A percentile compares a stretch with the other conserved stretches of the same genome.
Evolutionary conservation across 805 yeast species (phyloP).

Genomic region (Debaryomyces hansenii): DNA sequence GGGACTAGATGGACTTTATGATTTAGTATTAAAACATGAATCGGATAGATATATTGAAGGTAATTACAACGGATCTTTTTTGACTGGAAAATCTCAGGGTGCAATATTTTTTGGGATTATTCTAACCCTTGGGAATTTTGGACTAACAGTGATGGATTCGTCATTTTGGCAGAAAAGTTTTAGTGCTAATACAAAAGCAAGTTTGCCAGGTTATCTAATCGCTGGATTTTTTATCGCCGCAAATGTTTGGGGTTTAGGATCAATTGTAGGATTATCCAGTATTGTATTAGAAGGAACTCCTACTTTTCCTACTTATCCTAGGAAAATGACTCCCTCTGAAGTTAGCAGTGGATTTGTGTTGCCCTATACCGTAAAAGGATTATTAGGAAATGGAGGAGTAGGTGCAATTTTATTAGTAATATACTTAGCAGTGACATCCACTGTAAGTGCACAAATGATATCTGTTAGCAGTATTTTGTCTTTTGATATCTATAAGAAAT

Average conservation of each 20-base stretch:
- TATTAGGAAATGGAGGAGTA: slow-evolving; percentile 29
- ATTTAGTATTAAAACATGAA: slow-evolving; percentile 16
- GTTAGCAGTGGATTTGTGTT: slow-evolving; percentile 30
- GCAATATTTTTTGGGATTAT: slow-evolving; percentile 35
- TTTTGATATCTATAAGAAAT: slow-evolving; percentile 47
- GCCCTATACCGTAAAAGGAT: slow-evolving; percentile 30
- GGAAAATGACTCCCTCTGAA: slow-evolving; percentile 25
- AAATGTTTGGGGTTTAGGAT: slow-evolving; percentile 37
- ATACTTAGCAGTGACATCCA: slow-evolving; percentile 42
- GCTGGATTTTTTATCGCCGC: slow-evolving; percentile 33
- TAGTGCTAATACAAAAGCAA: slow-evolving; percentile 33
- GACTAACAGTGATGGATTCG: slow-evolving; percentile 38
- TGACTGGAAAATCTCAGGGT: slow-evolving; percentile 38
- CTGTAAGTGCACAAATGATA: slow-evolving; percentile 41
- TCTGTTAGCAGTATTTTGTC: slow-evolving; percentile 43
- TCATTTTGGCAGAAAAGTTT: slow-evolving; percentile 43
- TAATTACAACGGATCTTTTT: slow-evolving; percentile 31
- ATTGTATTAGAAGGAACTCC: slow-evolving; percentile 25
- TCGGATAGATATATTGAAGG: slow-evolving; percentile 26
- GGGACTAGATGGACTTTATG: slow-evolving; percentile 28
- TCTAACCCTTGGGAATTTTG: slow-evolving; percentile 35
- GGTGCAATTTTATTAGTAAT: slow-evolving; percentile 33
- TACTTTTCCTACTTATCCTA: slow-evolving; percentile 32
- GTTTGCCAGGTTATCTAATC: slow-evolving; percentile 37
- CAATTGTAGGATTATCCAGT: slow-evolving; percentile 34